These are phyloP conservation scores for Hylodesmum podocarpum DNA, from an alignment of 306 rosid species.

Conservation along the genomic window DNA sequence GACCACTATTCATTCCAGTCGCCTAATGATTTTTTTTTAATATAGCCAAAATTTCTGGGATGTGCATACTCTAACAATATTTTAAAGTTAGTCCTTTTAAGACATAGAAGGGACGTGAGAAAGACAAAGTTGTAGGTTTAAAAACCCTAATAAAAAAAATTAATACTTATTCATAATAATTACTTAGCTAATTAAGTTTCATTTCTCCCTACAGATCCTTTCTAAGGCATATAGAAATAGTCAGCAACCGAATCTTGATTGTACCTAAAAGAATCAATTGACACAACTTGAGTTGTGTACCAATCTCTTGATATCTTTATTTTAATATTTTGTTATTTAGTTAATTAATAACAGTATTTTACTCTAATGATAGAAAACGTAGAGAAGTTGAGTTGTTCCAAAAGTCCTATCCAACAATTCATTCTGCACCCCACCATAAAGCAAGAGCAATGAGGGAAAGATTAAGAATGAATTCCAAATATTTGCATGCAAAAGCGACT, in stretches of 20 bases:
- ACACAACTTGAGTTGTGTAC: not conserved
- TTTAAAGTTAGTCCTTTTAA: not conserved
- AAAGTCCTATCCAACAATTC: not conserved
- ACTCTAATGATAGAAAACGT: not conserved
- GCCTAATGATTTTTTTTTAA: too few relatives aligned
- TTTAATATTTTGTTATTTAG: not conserved
- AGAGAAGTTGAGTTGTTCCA: not conserved
- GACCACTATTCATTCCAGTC: too few relatives aligned
- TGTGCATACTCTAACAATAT: too few relatives aligned
- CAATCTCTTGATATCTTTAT: not conserved
- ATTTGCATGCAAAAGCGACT: not conserved
- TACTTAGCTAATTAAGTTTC: not conserved
- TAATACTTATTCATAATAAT: too few relatives aligned
- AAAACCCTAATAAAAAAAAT: too few relatives aligned
- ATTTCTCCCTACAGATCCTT: not conserved
- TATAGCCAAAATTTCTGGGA: too few relatives aligned
- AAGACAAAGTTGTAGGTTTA: too few relatives aligned
- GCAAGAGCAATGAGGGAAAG: not conserved
- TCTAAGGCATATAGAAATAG: not conserved
- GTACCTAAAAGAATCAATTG: not conserved
- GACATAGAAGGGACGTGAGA: too few relatives aligned
- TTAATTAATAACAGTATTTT: not conserved
- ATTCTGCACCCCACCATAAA: not conserved
- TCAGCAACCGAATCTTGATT: not conserved
- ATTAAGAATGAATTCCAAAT: not conserved